Base-by-base conservation (phyloP, 2,329 filamentous ascomycete species). In the Arachnomyces sp. region DNA sequence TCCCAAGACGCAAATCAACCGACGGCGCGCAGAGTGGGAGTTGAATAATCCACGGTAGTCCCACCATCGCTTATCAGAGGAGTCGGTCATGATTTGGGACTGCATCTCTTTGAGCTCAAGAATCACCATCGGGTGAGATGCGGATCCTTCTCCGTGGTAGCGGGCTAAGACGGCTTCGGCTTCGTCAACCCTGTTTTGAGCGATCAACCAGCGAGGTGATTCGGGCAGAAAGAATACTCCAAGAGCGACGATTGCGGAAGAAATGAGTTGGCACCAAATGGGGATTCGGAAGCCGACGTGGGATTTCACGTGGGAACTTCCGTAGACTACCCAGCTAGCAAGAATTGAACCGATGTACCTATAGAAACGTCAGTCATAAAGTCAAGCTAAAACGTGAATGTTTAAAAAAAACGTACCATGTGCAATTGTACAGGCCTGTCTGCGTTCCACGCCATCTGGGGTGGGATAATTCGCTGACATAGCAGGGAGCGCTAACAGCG, bases 381-480 rank as follows among this genome's bases (percentile, higher is more conserved):
- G 14, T 11, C 3, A n/a, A 9, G 21, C n/a, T n/a, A 25, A 25
- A 9, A 9, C 9, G 21, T 7, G 7, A 7, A 31, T 31, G 17
- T 7, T n/a, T 28, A 16, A 11, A 31, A 15, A 29, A 2, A 11
- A 63, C 57, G 46, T 64, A 68, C 67, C 66, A 69, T 45, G 66
- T 68, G 4, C 62, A 65, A 47, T 72, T 73, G 55, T 68, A 75
- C 46, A 80, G 69, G 33, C 75, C 78, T 0, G 77, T 78, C 50
- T 78, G 65, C 16, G 77, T 68, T 31, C 77, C 77, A 44, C 78
- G 68, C 57, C 76, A 77, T 3, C 72, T 69, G 1, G 78, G 78
- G 53, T 82, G 78, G 0, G 77, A 71, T 46, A 80, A 68, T 55
- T 83, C 78, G 36, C 77, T 73, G 11, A 74, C 73, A 52, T 81